These are phyloP conservation scores for Apiosordaria backusii DNA, from an alignment of 495 filamentous ascomycete genomes.

Conservation along the genomic window DNA sequence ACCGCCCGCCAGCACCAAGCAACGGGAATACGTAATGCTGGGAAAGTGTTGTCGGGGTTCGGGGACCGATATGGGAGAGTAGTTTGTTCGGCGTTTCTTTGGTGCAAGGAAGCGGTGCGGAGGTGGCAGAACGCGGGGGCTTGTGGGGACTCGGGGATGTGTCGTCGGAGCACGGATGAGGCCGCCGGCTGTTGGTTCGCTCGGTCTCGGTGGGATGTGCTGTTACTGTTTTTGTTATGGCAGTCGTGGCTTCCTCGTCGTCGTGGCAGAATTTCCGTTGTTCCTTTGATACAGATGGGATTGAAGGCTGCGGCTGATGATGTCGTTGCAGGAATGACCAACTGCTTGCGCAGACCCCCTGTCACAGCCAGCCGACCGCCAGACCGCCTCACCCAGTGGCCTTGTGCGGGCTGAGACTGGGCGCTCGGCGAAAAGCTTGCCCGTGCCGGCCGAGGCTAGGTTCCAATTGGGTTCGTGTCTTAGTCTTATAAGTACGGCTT, in stretches of 20 bases:
- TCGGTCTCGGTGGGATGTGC: background rate
- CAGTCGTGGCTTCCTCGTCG: background rate
- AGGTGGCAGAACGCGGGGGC: background rate
- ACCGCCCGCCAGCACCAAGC: background rate
- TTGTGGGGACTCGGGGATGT: background rate
- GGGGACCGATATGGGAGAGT: background rate
- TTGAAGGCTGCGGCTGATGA: background rate
- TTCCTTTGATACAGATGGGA: background rate
- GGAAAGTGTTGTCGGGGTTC: background rate
- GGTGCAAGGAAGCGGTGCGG: background rate
- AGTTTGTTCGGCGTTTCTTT: background rate
- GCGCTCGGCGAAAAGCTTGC: background rate
- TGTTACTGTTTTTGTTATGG: background rate
- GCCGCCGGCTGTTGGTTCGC: background rate
- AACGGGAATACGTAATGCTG: background rate
- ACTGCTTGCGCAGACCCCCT: background rate
- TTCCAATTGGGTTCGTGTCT: too few relatives aligned
- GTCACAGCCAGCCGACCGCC: background rate
- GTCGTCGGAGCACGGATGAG: background rate
- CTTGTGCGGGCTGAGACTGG: background rate
- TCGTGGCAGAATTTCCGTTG: background rate
- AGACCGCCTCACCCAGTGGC: background rate
- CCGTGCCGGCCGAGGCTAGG: background rate
- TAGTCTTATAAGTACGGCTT: background rate
- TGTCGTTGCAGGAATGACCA: background rate